A percentile compares a stretch with the other conserved stretches of the same genome.
phyloP scores from a whole-genome alignment of 2,329 filamentous ascomycete species.

The Phialophora tarda region DNA sequence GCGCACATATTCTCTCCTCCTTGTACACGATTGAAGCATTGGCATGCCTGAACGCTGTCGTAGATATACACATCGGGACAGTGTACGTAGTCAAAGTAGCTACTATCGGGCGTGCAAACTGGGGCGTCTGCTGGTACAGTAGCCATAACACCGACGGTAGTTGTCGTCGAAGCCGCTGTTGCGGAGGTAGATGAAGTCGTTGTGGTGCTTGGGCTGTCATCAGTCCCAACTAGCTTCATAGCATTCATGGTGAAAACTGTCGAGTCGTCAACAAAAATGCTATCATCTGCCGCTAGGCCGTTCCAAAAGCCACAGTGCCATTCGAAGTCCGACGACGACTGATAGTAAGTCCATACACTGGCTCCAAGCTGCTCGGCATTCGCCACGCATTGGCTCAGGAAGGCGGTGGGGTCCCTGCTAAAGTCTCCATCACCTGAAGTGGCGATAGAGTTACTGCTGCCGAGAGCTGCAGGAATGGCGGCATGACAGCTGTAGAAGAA shows the following conservation, averaged over 20 bases:
- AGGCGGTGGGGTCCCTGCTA: constrained; percentile 11
- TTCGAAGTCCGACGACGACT: constrained; percentile 13
- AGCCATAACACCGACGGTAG: background rate
- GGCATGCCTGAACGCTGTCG: background rate
- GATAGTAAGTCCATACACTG: constrained; percentile 19
- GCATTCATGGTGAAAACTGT: constrained; percentile 23
- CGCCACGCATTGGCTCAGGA: constrained; percentile 15
- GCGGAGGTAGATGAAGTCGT: constrained; percentile 15
- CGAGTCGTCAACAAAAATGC: constrained; percentile 18
- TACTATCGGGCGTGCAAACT: background rate
- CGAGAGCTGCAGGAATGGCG: constrained; percentile 15
- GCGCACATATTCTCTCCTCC: background rate
- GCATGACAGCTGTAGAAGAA: constrained; percentile 20
- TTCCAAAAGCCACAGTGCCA: constrained; percentile 20
- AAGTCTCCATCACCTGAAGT: constrained; percentile 13
- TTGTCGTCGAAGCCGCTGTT: background rate
- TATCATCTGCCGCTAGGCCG: constrained; percentile 16
- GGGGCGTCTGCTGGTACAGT: background rate
- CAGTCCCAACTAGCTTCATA: constrained; percentile 14
- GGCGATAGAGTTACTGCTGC: constrained; percentile 3
- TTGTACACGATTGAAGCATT: background rate
- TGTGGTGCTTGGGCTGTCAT: constrained; percentile 6
- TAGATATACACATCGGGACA: background rate
- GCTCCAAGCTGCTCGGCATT: constrained; percentile 15
- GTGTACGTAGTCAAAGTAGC: background rate